Base-by-base conservation (phyloP, 2,329 filamentous ascomycete genomes). In the Penicillium italicum region DNA sequence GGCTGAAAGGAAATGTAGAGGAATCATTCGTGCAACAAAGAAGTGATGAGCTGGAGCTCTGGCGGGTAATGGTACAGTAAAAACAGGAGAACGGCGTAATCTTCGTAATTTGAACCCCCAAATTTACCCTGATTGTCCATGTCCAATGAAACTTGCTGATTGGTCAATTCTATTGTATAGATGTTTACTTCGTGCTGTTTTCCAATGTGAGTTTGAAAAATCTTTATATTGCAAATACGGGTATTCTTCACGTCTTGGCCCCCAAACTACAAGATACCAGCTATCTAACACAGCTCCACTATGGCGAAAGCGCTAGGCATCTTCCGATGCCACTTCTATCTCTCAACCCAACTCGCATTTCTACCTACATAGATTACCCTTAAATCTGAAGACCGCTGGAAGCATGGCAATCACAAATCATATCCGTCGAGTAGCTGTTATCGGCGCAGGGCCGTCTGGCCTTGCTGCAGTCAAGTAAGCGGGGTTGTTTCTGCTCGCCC, bases 371-470 rank as follows among this genome's bases (percentile, higher is more conserved):
- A 18, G 2, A 20, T 14, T 5, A 12, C 12, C 18, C 4, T 33
- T 16, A 22, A 51, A 14, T 10, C 4, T 20, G 18, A 14, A 31
- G 11, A 10, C n/a, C 8, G 16, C 36, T 16, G 26, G 20, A 10
- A 52, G 16, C 3, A 70, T 69, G 68, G 18, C 61, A 31, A 34
- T 64, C 26, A 53, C 59, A 44, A 59, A 62, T 45, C 58, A 62
- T 12, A 48, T 75, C 47, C 66, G 66, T 20, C 67, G 62, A 38
- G 79, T 96, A 61, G 90, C 89, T 62, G 80, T 97, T 57, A 85
- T 97, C 62, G 92, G 92, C 22, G 91, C 89, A 10, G 92, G 92
- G 0, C 89, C 92, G 0, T 84, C 83, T 59, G 92, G 93, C 5
- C 78, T 96, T 4, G 84, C 87, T 26, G 85, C 88, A 24, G 90